phyloP scores from a whole-genome alignment of 202 grass and related monocot genomes.

The Zoysia matrella region DNA sequence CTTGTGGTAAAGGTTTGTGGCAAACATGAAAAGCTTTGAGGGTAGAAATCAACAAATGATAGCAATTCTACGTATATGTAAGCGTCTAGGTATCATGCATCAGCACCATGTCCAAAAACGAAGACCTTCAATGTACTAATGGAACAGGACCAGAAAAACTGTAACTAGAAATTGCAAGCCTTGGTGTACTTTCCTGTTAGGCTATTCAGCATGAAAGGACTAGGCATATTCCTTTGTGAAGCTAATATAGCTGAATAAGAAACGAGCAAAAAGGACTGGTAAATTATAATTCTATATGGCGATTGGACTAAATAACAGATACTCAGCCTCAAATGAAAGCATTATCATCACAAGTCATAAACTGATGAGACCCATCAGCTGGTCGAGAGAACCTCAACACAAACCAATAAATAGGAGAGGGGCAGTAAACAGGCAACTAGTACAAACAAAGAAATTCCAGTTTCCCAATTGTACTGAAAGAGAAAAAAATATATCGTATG shows the following conservation, averaged over 20 bases:
- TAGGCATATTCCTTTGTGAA: not conserved
- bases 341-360: not conserved
- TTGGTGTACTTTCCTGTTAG: not conserved
- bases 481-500: not conserved
- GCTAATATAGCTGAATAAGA: not conserved
- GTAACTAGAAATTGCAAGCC: not conserved
- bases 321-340: not conserved
- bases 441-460: not conserved
- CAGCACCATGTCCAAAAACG: not conserved
- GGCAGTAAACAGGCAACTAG: no score
- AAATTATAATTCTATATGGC: not conserved
- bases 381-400: no score
- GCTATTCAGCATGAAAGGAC: not conserved
- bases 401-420: no score
- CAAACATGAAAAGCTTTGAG: no score
- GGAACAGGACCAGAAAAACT: not conserved
- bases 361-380: no score
- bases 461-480: not conserved
- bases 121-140: not conserved
- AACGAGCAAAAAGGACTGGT: not conserved
- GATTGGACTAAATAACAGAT: not conserved
- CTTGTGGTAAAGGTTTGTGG: not conserved
- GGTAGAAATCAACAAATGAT: constrained; percentile 1
- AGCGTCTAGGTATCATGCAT: not conserved
- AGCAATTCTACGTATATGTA: not conserved